phyloP scores from a whole-genome alignment of 2,329 filamentous ascomycete genomes.

The Clonostachys sp. region DNA sequence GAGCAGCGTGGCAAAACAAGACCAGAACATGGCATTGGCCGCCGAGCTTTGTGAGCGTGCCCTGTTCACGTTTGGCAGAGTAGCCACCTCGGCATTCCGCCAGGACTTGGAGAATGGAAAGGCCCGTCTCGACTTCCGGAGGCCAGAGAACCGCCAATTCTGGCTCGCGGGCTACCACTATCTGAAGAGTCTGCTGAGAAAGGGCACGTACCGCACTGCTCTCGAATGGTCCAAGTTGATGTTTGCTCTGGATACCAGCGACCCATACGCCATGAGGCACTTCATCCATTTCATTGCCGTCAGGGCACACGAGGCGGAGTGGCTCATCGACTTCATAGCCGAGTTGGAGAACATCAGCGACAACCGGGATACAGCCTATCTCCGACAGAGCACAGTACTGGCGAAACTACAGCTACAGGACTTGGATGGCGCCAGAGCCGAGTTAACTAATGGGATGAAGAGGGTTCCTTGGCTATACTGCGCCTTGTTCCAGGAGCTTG shows the following conservation, averaged over 20 bases:
- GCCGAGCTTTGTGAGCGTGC: constrained; percentile 87
- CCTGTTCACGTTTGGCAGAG: constrained; percentile 88
- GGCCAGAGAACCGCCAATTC: constrained; percentile 87
- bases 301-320: constrained; percentile 71
- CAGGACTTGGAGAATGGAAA: constrained; percentile 71
- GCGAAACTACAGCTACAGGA: constrained; percentile 72
- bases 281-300: constrained; percentile 81
- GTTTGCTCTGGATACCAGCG: constrained; percentile 67
- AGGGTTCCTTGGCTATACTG: constrained; percentile 81
- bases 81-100: constrained; percentile 77
- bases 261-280: constrained; percentile 80
- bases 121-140: constrained; percentile 73
- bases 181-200: constrained; percentile 76
- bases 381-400: constrained; percentile 71
- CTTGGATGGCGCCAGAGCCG: constrained; percentile 55
- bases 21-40: constrained; percentile 80
- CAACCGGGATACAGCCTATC: constrained; percentile 53
- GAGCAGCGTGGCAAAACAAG: constrained; percentile 86
- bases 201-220: constrained; percentile 90
- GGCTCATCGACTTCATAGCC: constrained; percentile 67
- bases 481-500: constrained; percentile 73
- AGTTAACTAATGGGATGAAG: constrained; percentile 64
- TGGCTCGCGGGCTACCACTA: constrained; percentile 90
- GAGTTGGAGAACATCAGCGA: constrained; percentile 26
- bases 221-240: constrained; percentile 91